phyloP scores from a whole-genome alignment of 139 green algal species.

The Edaphochlamys debaryana region DNA sequence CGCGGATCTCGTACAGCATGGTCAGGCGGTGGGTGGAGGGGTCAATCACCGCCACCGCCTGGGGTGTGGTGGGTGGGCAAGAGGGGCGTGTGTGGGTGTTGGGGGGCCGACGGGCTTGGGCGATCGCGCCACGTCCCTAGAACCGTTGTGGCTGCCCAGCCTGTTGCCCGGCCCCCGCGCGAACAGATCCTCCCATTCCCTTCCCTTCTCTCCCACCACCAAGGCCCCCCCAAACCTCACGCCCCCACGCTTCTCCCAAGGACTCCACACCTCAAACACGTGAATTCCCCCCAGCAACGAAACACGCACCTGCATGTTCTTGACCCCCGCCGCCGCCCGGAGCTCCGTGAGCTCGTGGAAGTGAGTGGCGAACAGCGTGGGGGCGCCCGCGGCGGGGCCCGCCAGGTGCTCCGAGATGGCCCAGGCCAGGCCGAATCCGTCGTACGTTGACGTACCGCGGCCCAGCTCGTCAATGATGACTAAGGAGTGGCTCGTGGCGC shows the following conservation, averaged over 20 bases:
- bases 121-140: no score
- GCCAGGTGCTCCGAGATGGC: slow-evolving; percentile 93
- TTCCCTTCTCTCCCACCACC: no score
- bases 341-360: slow-evolving; percentile 98
- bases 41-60: slow-evolving; percentile 46
- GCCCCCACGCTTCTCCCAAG: no score
- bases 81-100: not conserved
- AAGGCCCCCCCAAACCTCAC: no score
- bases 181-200: no score
- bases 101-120: not conserved
- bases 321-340: slow-evolving; percentile 68
- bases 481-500: slow-evolving; percentile 78
- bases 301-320: slow-evolving; percentile 87
- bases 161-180: no score
- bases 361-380: slow-evolving; percentile 96
- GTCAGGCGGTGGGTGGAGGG: slow-evolving; percentile 75
- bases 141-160: no score
- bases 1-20: slow-evolving; percentile 92
- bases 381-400: slow-evolving; percentile 61
- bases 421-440: slow-evolving; percentile 97
- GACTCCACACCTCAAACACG: no score
- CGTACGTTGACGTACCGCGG: slow-evolving; percentile 94
- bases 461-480: slow-evolving; percentile 99
- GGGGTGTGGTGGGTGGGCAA: not conserved
- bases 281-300: no score